Conservation (phyloP, 73 alveolate species). For the Paramecium octaurelia region DNA sequence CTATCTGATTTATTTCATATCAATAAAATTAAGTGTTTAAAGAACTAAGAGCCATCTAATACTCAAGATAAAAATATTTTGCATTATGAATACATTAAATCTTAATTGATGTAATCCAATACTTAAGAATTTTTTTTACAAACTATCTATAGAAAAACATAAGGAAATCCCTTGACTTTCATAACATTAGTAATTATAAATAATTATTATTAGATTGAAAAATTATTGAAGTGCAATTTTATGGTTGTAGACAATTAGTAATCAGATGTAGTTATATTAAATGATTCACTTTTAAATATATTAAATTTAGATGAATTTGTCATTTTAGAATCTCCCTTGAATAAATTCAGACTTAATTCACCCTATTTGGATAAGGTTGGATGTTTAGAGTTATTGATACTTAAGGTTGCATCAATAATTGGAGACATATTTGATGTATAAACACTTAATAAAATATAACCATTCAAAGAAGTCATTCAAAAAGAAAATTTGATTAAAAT, state of each 20-base stretch:
- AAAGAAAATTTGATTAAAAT: slow-evolving; percentile 14
- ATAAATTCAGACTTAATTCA: neutral
- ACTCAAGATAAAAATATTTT: neutral
- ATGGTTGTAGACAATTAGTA: neutral
- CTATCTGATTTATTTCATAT: neutral
- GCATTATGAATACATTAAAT: neutral
- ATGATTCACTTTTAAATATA: neutral
- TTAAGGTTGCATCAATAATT: slow-evolving; percentile 47
- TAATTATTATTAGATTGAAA: neutral
- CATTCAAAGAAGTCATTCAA: slow-evolving; percentile 37
- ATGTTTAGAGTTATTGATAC: slow-evolving; percentile 26
- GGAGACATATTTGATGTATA: slow-evolving; percentile 59
- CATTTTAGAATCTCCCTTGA: slow-evolving; percentile 33
- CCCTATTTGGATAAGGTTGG: slow-evolving; percentile 18
- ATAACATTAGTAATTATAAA: neutral
- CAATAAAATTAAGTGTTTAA: neutral
- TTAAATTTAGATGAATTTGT: slow-evolving; percentile 7
- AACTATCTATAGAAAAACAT: neutral
- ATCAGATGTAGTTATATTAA: neutral
- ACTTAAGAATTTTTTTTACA: neutral
- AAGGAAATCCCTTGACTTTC: neutral
- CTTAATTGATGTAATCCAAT: neutral
- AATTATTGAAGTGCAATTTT: neutral
- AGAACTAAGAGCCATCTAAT: neutral
- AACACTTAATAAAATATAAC: slow-evolving; percentile 26